These are phyloP conservation scores for Meyerozyma smithsonii DNA, from an alignment of 1,139 yeast genomes.

Conservation along the genomic window DNA sequence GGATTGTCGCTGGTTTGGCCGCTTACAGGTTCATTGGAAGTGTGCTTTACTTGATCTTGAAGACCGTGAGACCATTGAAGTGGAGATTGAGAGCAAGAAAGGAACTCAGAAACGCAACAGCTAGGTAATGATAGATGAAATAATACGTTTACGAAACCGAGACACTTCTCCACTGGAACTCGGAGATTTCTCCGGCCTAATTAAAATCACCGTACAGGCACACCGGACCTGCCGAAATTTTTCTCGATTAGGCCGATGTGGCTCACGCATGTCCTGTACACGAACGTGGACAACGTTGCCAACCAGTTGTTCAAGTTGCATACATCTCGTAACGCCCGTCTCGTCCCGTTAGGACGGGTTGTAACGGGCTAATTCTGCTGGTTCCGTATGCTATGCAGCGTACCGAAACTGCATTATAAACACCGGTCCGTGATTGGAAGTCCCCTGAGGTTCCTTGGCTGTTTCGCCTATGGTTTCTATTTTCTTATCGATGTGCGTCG, in stretches of 20 bases:
- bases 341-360: background rate
- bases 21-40: constrained; percentile 39
- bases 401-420: too few relatives aligned
- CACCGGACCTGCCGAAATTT: background rate
- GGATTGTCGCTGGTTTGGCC: constrained; percentile 49
- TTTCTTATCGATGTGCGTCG: constrained; percentile 1
- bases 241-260: too few relatives aligned
- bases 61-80: constrained; percentile 36
- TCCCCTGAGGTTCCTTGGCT: too few relatives aligned
- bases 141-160: background rate
- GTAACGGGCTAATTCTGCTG: background rate
- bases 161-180: too few relatives aligned
- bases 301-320: background rate
- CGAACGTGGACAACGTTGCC: background rate
- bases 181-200: too few relatives aligned
- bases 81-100: constrained; percentile 32
- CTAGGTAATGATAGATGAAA: constrained; percentile 1
- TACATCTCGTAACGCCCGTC: background rate
- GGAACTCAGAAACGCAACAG: constrained; percentile 9
- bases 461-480: background rate
- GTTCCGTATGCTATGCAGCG: too few relatives aligned
- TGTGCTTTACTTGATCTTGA: constrained; percentile 31
- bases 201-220: too few relatives aligned
- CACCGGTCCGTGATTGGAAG: too few relatives aligned
- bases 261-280: too few relatives aligned